Base-by-base conservation (phyloP, 1,284 basidiomycete genomes). In the Amylostereum areolatum region DNA sequence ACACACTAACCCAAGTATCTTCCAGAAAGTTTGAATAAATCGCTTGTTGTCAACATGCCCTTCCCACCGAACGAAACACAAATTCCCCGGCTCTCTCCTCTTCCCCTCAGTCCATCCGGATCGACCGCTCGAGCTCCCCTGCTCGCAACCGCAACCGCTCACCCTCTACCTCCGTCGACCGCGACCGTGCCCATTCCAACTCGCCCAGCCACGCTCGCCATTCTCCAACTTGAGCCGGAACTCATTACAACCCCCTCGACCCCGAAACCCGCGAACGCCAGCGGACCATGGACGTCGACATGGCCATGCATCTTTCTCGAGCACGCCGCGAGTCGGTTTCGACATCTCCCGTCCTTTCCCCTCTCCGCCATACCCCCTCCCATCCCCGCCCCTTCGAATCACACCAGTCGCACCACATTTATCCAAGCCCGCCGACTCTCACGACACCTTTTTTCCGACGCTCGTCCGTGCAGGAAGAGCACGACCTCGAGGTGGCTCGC, bases 251-350 rank as follows among this genome's bases (percentile, higher is more conserved):
- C 61, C 75, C 74, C 11, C 73, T 82, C 66, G 84, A 88, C 60
- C 81, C 84, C 0, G 78, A 85, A 49, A 79, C 76, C 25, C 73
- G 79, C 45, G 89, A 92, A 62, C 78, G 89, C 12, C 89, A 92
- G 67, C 76, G 86, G n/a, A 80, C 85, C 1, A 85, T 92, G 80
- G 89, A 91, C 56, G 89, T 83, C 0, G 88, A 91, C 59, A 88
- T 90, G 78, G 89, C 89, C 43, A 77, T 89, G 62, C 87, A 91
- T 48, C 78, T 92, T 42, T 88, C 86, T 30, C 74, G 81, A 33
- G 87, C 86, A 0, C 76, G 88, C 28, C 75, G 84, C 54, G 81
- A 81, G 47, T 86, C 85, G 2, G 59, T 81, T n/a, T 66, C 70
- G 12, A 50, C 55, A 28, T 63, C 66, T 5, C 64, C 65, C 12